Evolutionary conservation across 169 alveolate species (phyloP).

Genomic region (Plasmodium billcollinsi): DNA sequence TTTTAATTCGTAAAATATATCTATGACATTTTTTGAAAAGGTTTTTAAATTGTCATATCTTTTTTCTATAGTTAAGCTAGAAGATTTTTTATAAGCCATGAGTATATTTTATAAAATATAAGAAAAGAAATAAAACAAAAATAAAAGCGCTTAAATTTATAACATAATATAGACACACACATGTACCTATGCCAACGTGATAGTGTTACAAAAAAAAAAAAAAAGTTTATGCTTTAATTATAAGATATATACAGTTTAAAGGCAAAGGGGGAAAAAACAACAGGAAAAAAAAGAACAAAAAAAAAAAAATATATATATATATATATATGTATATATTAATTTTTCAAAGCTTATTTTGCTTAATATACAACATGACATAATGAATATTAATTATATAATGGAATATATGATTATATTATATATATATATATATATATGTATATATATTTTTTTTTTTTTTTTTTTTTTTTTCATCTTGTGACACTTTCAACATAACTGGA

Average conservation of each 20-base stretch:
- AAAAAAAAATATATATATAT: neutral
- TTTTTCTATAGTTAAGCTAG: slow-evolving; percentile 51
- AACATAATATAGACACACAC: neutral
- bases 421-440: neutral
- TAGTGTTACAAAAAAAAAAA: neutral
- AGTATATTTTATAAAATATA: neutral
- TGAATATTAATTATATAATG: neutral
- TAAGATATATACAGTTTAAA: neutral
- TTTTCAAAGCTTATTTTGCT: slow-evolving; percentile 11
- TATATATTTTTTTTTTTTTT: too few relatives aligned
- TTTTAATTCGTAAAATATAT: slow-evolving; percentile 44
- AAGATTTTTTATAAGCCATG: slow-evolving; percentile 33
- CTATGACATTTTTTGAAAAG: slow-evolving; percentile 33
- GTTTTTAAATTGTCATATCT: slow-evolving; percentile 47
- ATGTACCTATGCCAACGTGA: too few relatives aligned
- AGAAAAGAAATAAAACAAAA: neutral
- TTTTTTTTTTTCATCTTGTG: too few relatives aligned
- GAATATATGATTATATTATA: neutral
- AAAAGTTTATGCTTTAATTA: neutral
- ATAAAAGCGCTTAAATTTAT: neutral
- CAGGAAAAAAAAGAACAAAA: neutral
- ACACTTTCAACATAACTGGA: too few relatives aligned
- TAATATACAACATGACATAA: neutral
- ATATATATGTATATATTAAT: neutral
- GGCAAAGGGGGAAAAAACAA: neutral